Evolutionary conservation across 208 protist genomes (phyloP).

Genomic region (Wallacemonas sp.): DNA sequence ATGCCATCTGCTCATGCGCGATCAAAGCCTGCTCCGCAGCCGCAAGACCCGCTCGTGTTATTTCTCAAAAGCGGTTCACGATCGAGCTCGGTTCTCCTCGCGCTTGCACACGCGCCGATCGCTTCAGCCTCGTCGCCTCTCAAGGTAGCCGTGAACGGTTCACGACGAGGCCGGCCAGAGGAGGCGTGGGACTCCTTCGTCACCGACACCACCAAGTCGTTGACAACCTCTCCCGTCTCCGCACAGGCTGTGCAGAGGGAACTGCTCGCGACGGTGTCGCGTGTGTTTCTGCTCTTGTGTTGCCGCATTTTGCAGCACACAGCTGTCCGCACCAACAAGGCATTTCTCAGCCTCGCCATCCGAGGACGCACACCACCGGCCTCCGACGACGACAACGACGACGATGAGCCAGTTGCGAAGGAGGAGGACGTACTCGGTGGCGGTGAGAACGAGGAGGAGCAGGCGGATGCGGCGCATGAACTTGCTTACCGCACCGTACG

Average conservation of each 20-base stretch:
- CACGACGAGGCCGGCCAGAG: no score
- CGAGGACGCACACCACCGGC: slow-evolving; percentile 27
- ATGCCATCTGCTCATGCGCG: no score
- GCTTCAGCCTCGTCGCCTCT: no score
- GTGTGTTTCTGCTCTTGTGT: slow-evolving; percentile 13
- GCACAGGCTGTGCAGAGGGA: not conserved
- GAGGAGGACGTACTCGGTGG: not conserved
- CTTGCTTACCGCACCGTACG: slow-evolving; percentile 61
- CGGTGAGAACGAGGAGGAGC: not conserved
- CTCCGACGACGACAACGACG: not conserved
- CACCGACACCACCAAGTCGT: not conserved
- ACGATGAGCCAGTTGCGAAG: not conserved
- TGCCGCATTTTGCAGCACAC: slow-evolving; percentile 18
- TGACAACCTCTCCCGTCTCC: not conserved
- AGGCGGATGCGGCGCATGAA: slow-evolving; percentile 35
- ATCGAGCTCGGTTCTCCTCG: no score
- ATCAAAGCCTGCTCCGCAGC: no score
- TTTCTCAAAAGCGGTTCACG: no score
- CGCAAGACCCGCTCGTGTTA: no score
- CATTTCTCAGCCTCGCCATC: slow-evolving; percentile 29
- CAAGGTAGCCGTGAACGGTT: no score
- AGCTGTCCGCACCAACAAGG: slow-evolving; percentile 19
- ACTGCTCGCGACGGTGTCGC: not conserved
- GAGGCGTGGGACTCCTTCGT: no score
- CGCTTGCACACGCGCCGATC: no score